These are phyloP conservation scores for Symbiodinium pilosum DNA, from an alignment of 73 alveolate genomes.

Conservation along the genomic window DNA sequence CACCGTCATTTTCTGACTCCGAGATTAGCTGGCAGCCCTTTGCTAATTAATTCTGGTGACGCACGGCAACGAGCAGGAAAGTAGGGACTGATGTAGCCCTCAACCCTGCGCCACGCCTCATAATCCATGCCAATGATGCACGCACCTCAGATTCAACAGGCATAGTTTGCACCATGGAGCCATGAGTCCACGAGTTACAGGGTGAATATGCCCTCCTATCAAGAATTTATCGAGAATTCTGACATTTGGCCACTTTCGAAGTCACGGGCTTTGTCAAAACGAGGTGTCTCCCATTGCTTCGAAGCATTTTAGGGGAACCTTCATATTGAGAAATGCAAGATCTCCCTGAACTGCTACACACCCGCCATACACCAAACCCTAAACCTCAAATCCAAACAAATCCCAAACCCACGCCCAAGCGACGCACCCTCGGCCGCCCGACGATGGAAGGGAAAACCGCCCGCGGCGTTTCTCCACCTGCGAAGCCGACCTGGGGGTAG, in stretches of 20 bases:
- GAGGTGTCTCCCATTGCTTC: too few species aligned
- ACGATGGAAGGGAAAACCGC: conserved; percentile 54
- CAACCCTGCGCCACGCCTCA: not conserved
- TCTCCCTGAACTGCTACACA: not conserved
- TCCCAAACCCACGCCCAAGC: not conserved
- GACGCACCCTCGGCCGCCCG: conserved; percentile 97
- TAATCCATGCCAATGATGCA: not conserved
- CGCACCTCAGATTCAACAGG: not conserved
- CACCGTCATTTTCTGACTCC: too few species aligned
- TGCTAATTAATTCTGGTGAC: too few species aligned
- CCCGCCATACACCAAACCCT: not conserved
- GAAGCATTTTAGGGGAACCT: too few species aligned
- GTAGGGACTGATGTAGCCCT: too few species aligned
- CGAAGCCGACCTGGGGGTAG: not conserved
- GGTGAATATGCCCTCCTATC: too few species aligned
- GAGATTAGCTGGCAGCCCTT: too few species aligned
- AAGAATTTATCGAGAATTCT: not conserved
- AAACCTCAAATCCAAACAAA: not conserved
- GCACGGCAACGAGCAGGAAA: too few species aligned
- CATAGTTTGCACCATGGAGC: not conserved
- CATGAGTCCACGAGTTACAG: not conserved
- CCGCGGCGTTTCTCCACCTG: not conserved
- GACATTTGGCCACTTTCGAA: not conserved
- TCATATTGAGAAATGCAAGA: too few species aligned
- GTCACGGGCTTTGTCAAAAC: too few species aligned